Base-by-base conservation (phyloP, 2,329 filamentous ascomycete species). In the Canariomyces notabilis region DNA sequence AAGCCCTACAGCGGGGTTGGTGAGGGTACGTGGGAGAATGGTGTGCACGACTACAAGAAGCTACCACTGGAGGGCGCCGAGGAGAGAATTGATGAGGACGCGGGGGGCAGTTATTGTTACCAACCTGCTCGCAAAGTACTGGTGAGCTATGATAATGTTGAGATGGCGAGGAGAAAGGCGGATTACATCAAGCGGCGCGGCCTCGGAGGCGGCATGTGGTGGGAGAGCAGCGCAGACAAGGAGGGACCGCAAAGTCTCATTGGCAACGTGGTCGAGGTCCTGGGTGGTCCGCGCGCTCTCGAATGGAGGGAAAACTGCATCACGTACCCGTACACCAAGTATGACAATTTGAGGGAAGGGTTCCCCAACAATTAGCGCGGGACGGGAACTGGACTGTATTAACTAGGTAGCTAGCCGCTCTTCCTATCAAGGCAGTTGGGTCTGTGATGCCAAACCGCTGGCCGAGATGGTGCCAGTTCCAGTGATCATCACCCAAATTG, bases 171-270 rank as follows among this genome's bases (percentile, higher is more conserved):
- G 54, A 63, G 68, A 54, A 97, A 96, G 72, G 81, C 82, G 1
- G 69, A 77, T 9, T 95, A 82, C 63, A 79, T 96, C 60, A 77
- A 73, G 60, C 64, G 77, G 16, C 70, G 75, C 36, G 73, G 79
- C 0, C 75, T 96, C 0, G 90, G 89, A 2, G 91, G 91, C 15
- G 88, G 78, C n/a, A 96, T 97, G 90, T 97, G 89, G 89, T 95
- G 89, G 89, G 90, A 96, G 69, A 87, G 81, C 58, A 91, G 85
- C 59, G 83, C 79, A 1, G 91, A 96, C 63, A 83, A 82, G 61
- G 61, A 66, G 2, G 82, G 80, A 0, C 70, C 74, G 0, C 66
- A 75, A 43, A 91, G 87, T 57, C 63, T 96, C 60, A 89, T 90
- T 45, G 69, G 65, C 6, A 82, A 76, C 12, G 80, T 83, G 14